These are phyloP conservation scores for Debaryomyces tyrocola DNA, from an alignment of 805 yeast species.

Conservation along the genomic window DNA sequence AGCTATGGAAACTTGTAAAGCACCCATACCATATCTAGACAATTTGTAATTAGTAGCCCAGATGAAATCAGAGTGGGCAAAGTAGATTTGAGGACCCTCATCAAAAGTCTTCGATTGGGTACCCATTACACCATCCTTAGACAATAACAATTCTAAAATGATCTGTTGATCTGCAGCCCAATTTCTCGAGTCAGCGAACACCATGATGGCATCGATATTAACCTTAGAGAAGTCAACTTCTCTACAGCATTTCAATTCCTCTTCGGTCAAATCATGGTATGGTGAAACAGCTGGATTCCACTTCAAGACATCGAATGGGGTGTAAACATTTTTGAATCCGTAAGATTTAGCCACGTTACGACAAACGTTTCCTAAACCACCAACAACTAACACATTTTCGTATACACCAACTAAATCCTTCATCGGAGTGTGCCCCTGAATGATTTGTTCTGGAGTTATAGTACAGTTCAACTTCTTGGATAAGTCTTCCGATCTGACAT, in stretches of 20 bases:
- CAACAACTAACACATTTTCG: slow-evolving; percentile 79
- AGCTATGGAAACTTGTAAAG: slow-evolving; percentile 83
- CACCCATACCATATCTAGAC: slow-evolving; percentile 93
- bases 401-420: slow-evolving; percentile 68
- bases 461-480: slow-evolving; percentile 57
- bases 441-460: slow-evolving; percentile 74
- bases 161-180: slow-evolving; percentile 95
- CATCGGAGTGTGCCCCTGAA: slow-evolving; percentile 96
- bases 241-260: slow-evolving; percentile 54
- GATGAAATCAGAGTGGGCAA: slow-evolving; percentile 89
- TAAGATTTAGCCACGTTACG: slow-evolving; percentile 79
- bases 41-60: slow-evolving; percentile 89
- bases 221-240: slow-evolving; percentile 67
- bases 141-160: slow-evolving; percentile 74
- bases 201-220: slow-evolving; percentile 76
- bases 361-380: slow-evolving; percentile 85
- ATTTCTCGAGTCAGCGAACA: slow-evolving; percentile 88
- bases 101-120: slow-evolving; percentile 68
- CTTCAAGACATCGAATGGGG: slow-evolving; percentile 78
- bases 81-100: slow-evolving; percentile 80
- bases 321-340: slow-evolving; percentile 80
- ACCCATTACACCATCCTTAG: slow-evolving; percentile 82
- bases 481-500: slow-evolving; percentile 70
- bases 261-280: slow-evolving; percentile 74
- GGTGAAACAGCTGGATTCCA: slow-evolving; percentile 89